These are phyloP conservation scores for Haplosporangium gracile DNA, from an alignment of 192 early-diverging fungal genomes.

Conservation along the genomic window DNA sequence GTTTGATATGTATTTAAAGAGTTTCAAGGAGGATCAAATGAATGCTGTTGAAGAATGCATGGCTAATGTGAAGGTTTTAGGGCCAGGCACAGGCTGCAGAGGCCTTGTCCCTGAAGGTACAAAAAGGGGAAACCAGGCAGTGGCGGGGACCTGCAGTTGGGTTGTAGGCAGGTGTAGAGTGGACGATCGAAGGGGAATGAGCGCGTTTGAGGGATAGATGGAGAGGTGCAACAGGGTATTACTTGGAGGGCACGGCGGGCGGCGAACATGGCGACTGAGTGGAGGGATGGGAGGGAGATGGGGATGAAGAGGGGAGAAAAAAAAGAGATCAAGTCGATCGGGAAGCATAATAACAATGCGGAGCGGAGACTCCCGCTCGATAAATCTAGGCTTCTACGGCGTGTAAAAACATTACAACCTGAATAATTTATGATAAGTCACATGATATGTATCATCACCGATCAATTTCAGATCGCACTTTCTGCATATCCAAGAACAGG, in stretches of 20 bases:
- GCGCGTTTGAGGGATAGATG: neutral
- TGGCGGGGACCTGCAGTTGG: neutral
- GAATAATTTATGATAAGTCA: neutral
- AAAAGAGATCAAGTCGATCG: constrained; percentile 20
- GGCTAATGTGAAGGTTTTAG: neutral
- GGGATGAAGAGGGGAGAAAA: constrained; percentile 15
- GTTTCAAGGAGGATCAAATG: neutral
- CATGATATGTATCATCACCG: neutral
- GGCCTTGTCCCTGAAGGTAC: neutral
- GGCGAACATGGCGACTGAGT: constrained; percentile 36
- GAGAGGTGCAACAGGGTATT: neutral
- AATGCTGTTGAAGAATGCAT: neutral
- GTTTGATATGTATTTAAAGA: neutral
- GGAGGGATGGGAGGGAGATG: constrained; percentile 14
- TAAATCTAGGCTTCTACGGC: neutral
- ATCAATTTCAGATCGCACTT: neutral
- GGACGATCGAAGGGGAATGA: neutral
- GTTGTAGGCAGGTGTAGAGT: neutral
- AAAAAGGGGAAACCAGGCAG: neutral
- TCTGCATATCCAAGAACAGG: neutral
- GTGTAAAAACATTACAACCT: neutral
- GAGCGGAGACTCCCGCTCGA: constrained; percentile 3
- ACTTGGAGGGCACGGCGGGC: constrained; percentile 48
- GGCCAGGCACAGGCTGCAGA: neutral
- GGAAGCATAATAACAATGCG: constrained; percentile 7